Conservation (phyloP, 2,329 filamentous ascomycete species). For the Aspergillus sp. region DNA sequence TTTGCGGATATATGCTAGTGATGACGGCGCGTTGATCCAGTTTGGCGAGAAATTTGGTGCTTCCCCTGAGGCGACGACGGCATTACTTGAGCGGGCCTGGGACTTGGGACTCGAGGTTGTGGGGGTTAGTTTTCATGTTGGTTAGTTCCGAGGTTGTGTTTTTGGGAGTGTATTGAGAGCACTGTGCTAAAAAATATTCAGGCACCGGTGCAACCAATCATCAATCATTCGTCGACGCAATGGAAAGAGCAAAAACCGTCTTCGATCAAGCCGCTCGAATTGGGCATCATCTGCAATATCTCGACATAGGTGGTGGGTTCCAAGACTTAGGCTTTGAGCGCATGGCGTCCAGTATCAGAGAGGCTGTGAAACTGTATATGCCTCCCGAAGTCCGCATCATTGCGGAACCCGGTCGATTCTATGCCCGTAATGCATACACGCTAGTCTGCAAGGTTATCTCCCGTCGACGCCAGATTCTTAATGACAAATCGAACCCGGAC, state of each 20-base stretch:
- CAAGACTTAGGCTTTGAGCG: constrained; percentile 15
- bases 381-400: constrained; percentile 10
- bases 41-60: constrained; percentile 14
- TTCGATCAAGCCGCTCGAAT: constrained; percentile 10
- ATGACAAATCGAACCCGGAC: constrained; percentile 5
- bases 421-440: constrained; percentile 16
- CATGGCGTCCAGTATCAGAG: constrained; percentile 9
- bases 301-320: constrained; percentile 25
- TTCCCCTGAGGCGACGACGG: constrained; percentile 9
- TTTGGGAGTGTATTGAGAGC: neutral
- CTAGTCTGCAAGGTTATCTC: constrained; percentile 17
- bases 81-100: constrained; percentile 14
- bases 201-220: constrained; percentile 14
- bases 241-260: constrained; percentile 11
- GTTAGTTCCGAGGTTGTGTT: constrained; percentile 4
- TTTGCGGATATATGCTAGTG: constrained; percentile 11
- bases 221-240: constrained; percentile 11
- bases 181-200: neutral
- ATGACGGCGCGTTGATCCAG: constrained; percentile 1
- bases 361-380: constrained; percentile 1
- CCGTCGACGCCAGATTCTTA: constrained; percentile 10
- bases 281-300: constrained; percentile 12
- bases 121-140: constrained; percentile 26
- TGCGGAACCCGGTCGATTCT: constrained; percentile 21
- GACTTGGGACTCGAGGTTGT: constrained; percentile 16